A percentile compares a stretch with the other conserved stretches of the same genome.
phyloP scores from a whole-genome alignment of 2,329 filamentous ascomycete genomes.

The Zelopaecilomyces penicillatus region DNA sequence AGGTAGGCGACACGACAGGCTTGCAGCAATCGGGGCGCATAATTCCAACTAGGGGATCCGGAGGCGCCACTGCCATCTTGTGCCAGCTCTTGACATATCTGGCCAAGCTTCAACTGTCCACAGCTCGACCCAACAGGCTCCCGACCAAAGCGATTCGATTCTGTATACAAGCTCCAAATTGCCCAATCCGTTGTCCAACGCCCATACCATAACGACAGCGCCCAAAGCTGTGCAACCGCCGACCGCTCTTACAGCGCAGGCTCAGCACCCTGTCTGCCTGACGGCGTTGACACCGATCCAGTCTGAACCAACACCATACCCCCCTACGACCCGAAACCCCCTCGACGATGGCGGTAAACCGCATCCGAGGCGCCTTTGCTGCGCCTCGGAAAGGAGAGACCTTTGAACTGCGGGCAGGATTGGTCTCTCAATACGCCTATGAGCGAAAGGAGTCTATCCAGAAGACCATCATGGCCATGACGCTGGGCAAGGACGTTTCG shows the following conservation, averaged over 20 bases:
- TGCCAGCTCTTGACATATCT: too few species aligned
- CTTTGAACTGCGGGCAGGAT: constrained; percentile 87
- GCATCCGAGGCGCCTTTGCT: constrained; percentile 88
- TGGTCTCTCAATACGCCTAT: constrained; percentile 98
- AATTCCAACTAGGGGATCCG: too few species aligned
- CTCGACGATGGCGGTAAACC: constrained; percentile 79
- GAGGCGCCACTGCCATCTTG: too few species aligned
- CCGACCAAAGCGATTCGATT: too few species aligned
- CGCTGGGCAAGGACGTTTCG: constrained; percentile 94
- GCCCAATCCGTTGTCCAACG: too few species aligned
- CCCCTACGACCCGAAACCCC: constrained; percentile 15
- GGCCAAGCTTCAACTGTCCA: too few species aligned
- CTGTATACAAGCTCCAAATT: too few species aligned
- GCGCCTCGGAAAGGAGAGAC: constrained; percentile 95
- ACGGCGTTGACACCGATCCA: constrained; percentile 3
- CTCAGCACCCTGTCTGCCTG: neutral
- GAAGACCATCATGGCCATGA: constrained; percentile 99
- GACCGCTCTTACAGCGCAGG: neutral
- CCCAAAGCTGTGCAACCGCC: neutral
- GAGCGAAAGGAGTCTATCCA: constrained; percentile 98
- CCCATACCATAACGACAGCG: too few species aligned
- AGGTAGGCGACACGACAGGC: too few species aligned
- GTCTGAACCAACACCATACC: constrained; percentile 12
- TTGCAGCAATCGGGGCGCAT: too few species aligned
- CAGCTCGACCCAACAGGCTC: too few species aligned